phyloP scores from a whole-genome alignment of 2,329 filamentous ascomycete genomes.

The Ceratocystis papillata region DNA sequence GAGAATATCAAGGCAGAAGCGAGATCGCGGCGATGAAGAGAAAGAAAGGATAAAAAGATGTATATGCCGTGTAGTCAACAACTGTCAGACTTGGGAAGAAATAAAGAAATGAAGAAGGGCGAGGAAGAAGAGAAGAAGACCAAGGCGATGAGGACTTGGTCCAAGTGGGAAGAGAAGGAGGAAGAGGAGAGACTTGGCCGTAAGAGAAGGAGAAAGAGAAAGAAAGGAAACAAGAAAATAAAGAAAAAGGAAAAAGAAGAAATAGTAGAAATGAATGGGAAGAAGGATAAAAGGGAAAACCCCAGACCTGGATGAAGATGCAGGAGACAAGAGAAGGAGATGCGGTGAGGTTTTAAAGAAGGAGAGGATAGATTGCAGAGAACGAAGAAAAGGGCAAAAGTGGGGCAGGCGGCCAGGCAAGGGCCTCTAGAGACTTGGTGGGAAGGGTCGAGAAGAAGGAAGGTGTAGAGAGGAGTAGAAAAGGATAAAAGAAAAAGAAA shows the following conservation, averaged over 20 bases:
- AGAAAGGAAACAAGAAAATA: conserved; percentile 19
- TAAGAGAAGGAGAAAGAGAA: conserved; percentile 17
- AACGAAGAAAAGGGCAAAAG: conserved; percentile 1
- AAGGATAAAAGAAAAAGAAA: neutral
- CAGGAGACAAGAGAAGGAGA: conserved; percentile 16
- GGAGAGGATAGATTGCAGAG: conserved; percentile 4
- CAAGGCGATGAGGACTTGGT: conserved; percentile 12
- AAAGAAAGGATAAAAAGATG: conserved; percentile 19
- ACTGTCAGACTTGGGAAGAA: conserved; percentile 23
- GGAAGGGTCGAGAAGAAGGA: neutral
- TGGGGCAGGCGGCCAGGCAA: neutral
- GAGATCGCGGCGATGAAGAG: conserved; percentile 15
- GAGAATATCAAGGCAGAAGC: conserved; percentile 7
- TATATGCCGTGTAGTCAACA: conserved; percentile 20
- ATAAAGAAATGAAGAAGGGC: conserved; percentile 19
- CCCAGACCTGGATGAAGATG: neutral
- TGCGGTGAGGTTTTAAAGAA: conserved; percentile 21
- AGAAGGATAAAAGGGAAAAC: conserved; percentile 5
- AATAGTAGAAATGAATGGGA: conserved; percentile 16
- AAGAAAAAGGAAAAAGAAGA: conserved; percentile 16
- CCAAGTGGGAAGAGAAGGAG: conserved; percentile 12
- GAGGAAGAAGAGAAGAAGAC: conserved; percentile 19
- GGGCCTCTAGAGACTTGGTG: no score
- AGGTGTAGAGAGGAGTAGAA: neutral
- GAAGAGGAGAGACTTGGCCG: neutral